Evolutionary conservation across 257 asterid species (phyloP).

Genomic region (Cruciata laevipes): DNA sequence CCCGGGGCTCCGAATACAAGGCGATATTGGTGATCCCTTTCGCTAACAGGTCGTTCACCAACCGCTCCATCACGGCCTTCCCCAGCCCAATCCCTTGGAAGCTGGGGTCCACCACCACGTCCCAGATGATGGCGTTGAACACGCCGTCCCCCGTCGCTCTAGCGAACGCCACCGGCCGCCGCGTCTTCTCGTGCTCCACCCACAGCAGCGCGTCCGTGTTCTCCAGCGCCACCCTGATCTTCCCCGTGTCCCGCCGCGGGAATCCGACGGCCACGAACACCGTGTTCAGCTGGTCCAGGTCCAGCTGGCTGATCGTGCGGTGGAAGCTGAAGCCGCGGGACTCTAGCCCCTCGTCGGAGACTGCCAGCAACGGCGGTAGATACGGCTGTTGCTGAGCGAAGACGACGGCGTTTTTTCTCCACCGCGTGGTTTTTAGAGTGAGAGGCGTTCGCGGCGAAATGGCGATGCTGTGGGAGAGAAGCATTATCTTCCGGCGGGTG

Average conservation of each 20-base stretch:
- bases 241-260: slow-evolving; percentile 69
- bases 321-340: slow-evolving; percentile 82
- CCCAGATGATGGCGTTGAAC: slow-evolving; percentile 90
- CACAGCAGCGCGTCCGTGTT: slow-evolving; percentile 78
- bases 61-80: slow-evolving; percentile 89
- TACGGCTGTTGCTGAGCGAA: slow-evolving; percentile 24
- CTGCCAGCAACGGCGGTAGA: slow-evolving; percentile 23
- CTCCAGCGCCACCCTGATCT: slow-evolving; percentile 75
- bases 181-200: slow-evolving; percentile 62
- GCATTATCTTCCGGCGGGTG: slow-evolving; percentile 30
- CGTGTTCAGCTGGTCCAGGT: slow-evolving; percentile 81
- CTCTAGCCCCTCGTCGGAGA: slow-evolving; percentile 53
- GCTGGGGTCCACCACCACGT: slow-evolving; percentile 94
- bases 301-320: slow-evolving; percentile 41
- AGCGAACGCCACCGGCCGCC: slow-evolving; percentile 85
- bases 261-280: slow-evolving; percentile 84
- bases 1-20: slow-evolving; percentile 95
- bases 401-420: slow-evolving; percentile 23
- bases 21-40: slow-evolving; percentile 79
- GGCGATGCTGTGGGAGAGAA: slow-evolving; percentile 43
- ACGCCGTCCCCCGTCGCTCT: slow-evolving; percentile 97
- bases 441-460: slow-evolving; percentile 20
- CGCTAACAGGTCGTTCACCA: slow-evolving; percentile 49
- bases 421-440: slow-evolving; percentile 25
- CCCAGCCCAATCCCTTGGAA: slow-evolving; percentile 89